Evolutionary conservation across 805 yeast species (phyloP), one percentile per base, ranked within the genome.

Genomic region (Saccharomycopsis vini): DNA sequence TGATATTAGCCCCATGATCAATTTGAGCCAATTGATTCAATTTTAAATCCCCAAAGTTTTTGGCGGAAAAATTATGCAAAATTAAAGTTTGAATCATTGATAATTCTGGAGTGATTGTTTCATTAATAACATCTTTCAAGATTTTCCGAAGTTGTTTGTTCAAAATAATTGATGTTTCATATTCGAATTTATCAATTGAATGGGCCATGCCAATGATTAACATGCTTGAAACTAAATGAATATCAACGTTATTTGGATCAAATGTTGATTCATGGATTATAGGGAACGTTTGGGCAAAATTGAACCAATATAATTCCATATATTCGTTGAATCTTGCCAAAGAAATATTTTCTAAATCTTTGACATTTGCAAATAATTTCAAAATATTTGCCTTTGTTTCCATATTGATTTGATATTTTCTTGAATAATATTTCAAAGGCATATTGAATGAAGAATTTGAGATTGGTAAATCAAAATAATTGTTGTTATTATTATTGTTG

Each of bases 161-260:
- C 18, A 43, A 20, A 10, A 20, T 9, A 5, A 46, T 37, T 3
- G 43, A 32, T 5, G 18, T 6, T 13, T 46, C 40, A 22, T 42
- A 42, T 12, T 46, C 43, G 13, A n/a, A 21, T 13, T 39, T 37
- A 20, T 40, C 49, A 12, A 36, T 24, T 9, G 42, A 36, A 21
- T 40, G 37, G 13, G 45, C 43, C 42, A 46, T 43, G 5, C 50
- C 50, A 18, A 46, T 46, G 15, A 43, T 36, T n/a, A 46, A 23
- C 37, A 46, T 44, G 23, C 44, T 39, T 16, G 40, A 43, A 13
- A 46, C 21, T 12, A 46, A 36, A 31, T 46, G 43, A 13, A 43
- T 20, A 20, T 46, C 28, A 18, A 21, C 16, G 2, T 47, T 39
- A 20, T 46, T 46, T 5, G 50, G 50, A 29, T 42, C 35, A 26